Conservation (phyloP, 164 flowering plant genomes). For the Piper betle region DNA sequence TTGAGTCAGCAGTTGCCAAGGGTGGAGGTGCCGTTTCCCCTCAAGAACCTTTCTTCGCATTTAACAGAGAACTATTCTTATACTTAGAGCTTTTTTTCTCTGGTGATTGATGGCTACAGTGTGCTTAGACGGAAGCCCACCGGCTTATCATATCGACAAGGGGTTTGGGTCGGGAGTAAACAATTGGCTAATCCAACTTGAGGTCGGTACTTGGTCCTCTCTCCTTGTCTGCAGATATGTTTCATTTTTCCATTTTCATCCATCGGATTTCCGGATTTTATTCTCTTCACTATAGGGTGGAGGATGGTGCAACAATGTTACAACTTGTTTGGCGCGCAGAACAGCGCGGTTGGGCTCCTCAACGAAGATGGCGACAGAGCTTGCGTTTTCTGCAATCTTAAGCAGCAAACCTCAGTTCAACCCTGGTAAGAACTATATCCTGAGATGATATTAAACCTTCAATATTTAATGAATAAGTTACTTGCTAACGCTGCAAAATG, state of each 20-base stretch:
- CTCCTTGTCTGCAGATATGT: not conserved
- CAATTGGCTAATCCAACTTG: constrained; percentile 18
- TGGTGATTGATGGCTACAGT: constrained; percentile 10
- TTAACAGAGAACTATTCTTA: too few species aligned
- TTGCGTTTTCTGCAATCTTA: constrained; percentile 70
- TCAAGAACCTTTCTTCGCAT: not conserved
- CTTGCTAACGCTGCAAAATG: not conserved
- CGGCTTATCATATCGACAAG: constrained; percentile 17
- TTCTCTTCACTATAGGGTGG: constrained; percentile 49
- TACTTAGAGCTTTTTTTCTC: not conserved
- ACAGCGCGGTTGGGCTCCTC: constrained; percentile 67
- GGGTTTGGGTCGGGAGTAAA: constrained; percentile 17
- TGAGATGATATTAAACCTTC: not conserved
- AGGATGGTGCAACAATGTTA: constrained; percentile 87
- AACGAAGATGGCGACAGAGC: constrained; percentile 34
- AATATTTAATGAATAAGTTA: not conserved
- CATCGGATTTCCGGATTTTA: not conserved
- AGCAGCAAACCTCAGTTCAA: constrained; percentile 38
- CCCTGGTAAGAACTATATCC: constrained; percentile 36
- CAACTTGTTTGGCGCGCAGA: constrained; percentile 49
- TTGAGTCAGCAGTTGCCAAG: constrained; percentile 7
- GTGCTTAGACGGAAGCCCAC: constrained; percentile 27
- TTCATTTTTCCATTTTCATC: not conserved
- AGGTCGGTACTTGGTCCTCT: constrained; percentile 5
- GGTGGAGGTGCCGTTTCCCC: constrained; percentile 10